A percentile compares a stretch with the other conserved stretches of the same genome.
These are phyloP conservation scores for Strobilomyces confusus DNA, from an alignment of 768 basidiomycete species.

Conservation along the genomic window DNA sequence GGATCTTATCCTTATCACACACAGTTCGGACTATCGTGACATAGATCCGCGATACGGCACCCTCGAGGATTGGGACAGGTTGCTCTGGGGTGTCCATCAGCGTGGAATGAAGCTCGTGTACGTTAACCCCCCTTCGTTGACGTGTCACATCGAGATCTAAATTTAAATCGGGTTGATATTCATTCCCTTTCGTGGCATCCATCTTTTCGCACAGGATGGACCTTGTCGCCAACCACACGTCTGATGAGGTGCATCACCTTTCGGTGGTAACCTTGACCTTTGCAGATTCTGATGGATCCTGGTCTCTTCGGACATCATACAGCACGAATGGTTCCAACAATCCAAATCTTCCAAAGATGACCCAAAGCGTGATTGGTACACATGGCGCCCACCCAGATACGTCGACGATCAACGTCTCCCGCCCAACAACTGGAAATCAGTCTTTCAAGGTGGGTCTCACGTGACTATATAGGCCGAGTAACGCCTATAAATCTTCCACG, in stretches of 20 bases:
- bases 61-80: conserved; percentile 53
- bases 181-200: conserved; percentile 5
- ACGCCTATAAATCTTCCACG: background rate
- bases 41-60: conserved; percentile 67
- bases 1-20: conserved; percentile 14
- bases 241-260: conserved; percentile 46
- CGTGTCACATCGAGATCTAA: conserved; percentile 14
- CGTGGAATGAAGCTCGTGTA: conserved; percentile 71
- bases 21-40: conserved; percentile 60
- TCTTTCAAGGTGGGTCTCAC: conserved; percentile 50
- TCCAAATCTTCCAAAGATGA: conserved; percentile 47
- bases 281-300: conserved; percentile 5
- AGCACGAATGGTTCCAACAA: conserved; percentile 72
- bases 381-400: conserved; percentile 63
- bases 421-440: conserved; percentile 72
- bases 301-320: background rate
- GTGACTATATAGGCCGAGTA: background rate
- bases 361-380: conserved; percentile 73
- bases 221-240: conserved; percentile 72
- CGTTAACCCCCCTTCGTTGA: conserved; percentile 16
- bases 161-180: conserved; percentile 3
- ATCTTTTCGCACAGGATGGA: conserved; percentile 52
- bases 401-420: conserved; percentile 50
- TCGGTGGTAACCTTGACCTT: background rate
- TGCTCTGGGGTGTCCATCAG: conserved; percentile 51